These are phyloP conservation scores for Termitomyces sp. DNA, from an alignment of 768 basidiomycete genomes.

Conservation along the genomic window DNA sequence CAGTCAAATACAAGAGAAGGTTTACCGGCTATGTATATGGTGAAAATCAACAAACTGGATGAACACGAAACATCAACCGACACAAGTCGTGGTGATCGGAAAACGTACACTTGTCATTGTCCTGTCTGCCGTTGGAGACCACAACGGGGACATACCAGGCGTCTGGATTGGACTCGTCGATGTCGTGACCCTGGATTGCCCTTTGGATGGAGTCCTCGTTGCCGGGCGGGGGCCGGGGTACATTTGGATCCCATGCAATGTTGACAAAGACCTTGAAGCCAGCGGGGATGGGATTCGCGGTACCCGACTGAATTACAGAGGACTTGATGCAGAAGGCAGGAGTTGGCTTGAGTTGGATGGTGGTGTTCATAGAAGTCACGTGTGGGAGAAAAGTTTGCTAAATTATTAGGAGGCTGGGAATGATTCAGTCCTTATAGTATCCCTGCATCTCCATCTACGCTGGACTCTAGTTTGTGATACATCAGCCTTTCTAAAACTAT, in stretches of 20 bases:
- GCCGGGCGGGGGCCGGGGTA: slow-evolving; percentile 66
- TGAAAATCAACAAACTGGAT: slow-evolving; percentile 4
- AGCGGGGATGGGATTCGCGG: slow-evolving; percentile 32
- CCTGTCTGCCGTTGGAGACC: slow-evolving; percentile 59
- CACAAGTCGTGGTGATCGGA: slow-evolving; percentile 2
- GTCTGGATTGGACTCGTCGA: slow-evolving; percentile 33
- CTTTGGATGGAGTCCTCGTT: slow-evolving; percentile 54
- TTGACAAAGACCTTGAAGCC: slow-evolving; percentile 72
- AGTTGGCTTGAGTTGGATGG: slow-evolving; percentile 47
- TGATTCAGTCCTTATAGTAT: no score
- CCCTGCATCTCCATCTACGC: slow-evolving; percentile 4
- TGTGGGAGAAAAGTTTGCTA: background rate
- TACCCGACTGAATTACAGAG: slow-evolving; percentile 33
- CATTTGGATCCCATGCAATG: slow-evolving; percentile 63
- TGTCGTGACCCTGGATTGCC: slow-evolving; percentile 51
- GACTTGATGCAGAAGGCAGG: slow-evolving; percentile 76
- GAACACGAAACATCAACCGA: slow-evolving; percentile 6
- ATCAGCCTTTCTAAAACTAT: background rate
- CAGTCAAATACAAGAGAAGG: slow-evolving; percentile 71
- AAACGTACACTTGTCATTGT: slow-evolving; percentile 65
- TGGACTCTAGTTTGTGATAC: slow-evolving; percentile 5
- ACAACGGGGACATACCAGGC: slow-evolving; percentile 70
- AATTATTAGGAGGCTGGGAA: no score
- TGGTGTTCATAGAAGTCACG: slow-evolving; percentile 11
- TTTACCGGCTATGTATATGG: slow-evolving; percentile 56